Percentiles rank a stretch among this genome's conserved stretches.
These are phyloP conservation scores for Paracoccidioides lutzii DNA, from an alignment of 2,329 filamentous ascomycete genomes.

Conservation along the genomic window DNA sequence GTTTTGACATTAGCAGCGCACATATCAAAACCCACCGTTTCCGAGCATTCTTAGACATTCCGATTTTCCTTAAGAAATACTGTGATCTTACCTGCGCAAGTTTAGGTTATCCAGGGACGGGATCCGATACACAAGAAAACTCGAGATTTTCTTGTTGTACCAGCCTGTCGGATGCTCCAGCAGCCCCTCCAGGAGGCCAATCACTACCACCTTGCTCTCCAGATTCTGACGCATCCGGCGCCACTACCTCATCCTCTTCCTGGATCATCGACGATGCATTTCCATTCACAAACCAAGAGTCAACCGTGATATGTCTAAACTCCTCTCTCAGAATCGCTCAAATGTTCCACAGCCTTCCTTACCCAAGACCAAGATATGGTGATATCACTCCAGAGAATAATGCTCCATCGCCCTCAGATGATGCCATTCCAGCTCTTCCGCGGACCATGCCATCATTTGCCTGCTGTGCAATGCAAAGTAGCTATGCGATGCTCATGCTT, in stretches of 20 bases:
- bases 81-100: slow-evolving; percentile 26
- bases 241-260: slow-evolving; percentile 12
- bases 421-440: slow-evolving; percentile 17
- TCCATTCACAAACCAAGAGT: slow-evolving; percentile 30
- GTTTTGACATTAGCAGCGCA: slow-evolving; percentile 19
- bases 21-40: slow-evolving; percentile 37
- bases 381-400: slow-evolving; percentile 6
- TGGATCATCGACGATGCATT: slow-evolving; percentile 20
- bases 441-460: slow-evolving; percentile 37
- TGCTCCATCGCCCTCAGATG: slow-evolving; percentile 1
- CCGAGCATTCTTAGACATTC: slow-evolving; percentile 34
- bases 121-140: slow-evolving; percentile 13
- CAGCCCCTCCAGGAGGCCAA: slow-evolving; percentile 19
- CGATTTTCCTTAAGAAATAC: slow-evolving; percentile 34
- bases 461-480: slow-evolving; percentile 36
- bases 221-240: slow-evolving; percentile 11
- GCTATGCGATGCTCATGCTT: slow-evolving; percentile 36
- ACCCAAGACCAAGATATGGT: slow-evolving; percentile 22
- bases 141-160: slow-evolving; percentile 22
- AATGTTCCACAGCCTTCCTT: slow-evolving; percentile 29
- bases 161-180: slow-evolving; percentile 20
- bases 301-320: slow-evolving; percentile 29
- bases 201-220: slow-evolving; percentile 22
- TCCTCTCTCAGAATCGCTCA: slow-evolving; percentile 30
- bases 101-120: slow-evolving; percentile 6